Conservation (phyloP, 306 rosid species). For the Cucumis cinereus region DNA sequence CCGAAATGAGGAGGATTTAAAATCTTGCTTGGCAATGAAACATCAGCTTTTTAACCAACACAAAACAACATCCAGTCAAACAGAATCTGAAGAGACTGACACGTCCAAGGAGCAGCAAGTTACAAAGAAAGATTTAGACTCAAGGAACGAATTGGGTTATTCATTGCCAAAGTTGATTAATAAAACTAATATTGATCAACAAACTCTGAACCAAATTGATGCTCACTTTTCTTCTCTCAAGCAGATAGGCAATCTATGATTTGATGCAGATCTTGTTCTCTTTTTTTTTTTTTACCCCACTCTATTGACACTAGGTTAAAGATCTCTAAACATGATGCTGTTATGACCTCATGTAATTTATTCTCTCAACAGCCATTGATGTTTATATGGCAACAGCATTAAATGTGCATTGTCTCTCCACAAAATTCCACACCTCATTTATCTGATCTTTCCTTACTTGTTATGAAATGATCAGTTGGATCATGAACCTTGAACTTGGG, state of each 20-base stretch:
- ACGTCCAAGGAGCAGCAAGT: conserved; percentile 19
- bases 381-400: conserved; percentile 6
- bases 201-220: conserved; percentile 44
- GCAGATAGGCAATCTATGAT: conserved; percentile 49
- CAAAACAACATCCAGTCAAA: conserved; percentile 10
- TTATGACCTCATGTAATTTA: conserved; percentile 4
- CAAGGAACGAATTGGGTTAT: conserved; percentile 26
- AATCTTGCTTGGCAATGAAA: conserved; percentile 57
- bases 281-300: background rate
- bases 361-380: conserved; percentile 1
- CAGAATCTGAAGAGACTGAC: conserved; percentile 27
- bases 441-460: background rate
- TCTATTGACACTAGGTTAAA: background rate
- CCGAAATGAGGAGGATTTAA: conserved; percentile 77
- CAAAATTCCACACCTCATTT: background rate
- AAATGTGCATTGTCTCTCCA: conserved; percentile 3
- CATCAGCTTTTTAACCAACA: conserved; percentile 38
- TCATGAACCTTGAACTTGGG: background rate
- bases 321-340: background rate
- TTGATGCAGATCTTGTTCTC: background rate
- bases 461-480: background rate
- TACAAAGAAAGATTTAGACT: conserved; percentile 22
- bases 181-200: conserved; percentile 39
- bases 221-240: conserved; percentile 54
- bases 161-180: conserved; percentile 30